Conservation (phyloP, 768 basidiomycete genomes). For the Lactarius vividus region DNA sequence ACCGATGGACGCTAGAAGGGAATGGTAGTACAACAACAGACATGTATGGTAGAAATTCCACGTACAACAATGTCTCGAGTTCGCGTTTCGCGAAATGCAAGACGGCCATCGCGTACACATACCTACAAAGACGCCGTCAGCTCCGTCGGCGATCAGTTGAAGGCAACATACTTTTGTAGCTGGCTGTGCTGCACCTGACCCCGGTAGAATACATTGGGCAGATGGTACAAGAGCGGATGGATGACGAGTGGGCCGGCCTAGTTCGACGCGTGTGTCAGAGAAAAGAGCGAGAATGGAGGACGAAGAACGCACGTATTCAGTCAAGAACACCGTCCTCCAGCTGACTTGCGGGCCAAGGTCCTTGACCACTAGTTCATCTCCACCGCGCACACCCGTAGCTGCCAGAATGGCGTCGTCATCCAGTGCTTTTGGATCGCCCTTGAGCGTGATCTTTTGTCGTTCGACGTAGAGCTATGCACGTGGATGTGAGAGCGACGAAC, state of each 20-base stretch:
- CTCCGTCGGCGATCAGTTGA: neutral
- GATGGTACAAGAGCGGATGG: constrained; percentile 80
- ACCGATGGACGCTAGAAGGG: constrained; percentile 77
- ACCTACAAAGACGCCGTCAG: constrained; percentile 39
- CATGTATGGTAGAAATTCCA: constrained; percentile 9
- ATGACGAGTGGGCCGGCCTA: constrained; percentile 86
- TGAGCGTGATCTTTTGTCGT: constrained; percentile 71
- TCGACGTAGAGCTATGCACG: constrained; percentile 58
- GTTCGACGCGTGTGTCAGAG: neutral
- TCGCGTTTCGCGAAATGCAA: constrained; percentile 91
- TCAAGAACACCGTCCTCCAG: constrained; percentile 85
- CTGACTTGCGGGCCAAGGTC: constrained; percentile 89
- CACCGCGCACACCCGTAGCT: constrained; percentile 55
- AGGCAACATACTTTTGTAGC: constrained; percentile 61
- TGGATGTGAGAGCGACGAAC: neutral
- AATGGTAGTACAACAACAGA: neutral
- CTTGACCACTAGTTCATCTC: constrained; percentile 71
- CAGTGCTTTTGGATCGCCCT: constrained; percentile 58
- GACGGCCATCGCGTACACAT: constrained; percentile 72
- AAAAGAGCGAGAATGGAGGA: neutral
- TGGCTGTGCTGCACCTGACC: constrained; percentile 65
- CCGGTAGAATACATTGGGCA: constrained; percentile 69
- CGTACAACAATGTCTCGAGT: constrained; percentile 86
- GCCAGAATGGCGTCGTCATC: constrained; percentile 60
- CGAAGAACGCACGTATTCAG: constrained; percentile 81